Evolutionary conservation across 345 rosid species (phyloP).

Genomic region (Ceriops decandra): DNA sequence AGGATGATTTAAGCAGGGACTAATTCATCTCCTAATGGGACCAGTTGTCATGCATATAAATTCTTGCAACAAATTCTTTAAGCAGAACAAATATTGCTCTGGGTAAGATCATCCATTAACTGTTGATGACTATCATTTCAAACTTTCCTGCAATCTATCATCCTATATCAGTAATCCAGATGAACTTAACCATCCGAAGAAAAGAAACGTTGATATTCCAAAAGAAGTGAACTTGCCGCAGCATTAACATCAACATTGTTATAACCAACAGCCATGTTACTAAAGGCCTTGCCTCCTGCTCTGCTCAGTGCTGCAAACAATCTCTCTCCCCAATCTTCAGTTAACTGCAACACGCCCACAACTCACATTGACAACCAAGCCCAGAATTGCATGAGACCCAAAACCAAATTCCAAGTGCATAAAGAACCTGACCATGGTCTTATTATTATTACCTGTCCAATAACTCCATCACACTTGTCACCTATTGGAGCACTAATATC

Average conservation of each 20-base stretch:
- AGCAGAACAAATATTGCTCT: no score
- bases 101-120: no score
- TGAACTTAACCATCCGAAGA: background rate
- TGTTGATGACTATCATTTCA: no score
- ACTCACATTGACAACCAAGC: background rate
- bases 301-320: slow-evolving; percentile 76
- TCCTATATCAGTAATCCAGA: no score
- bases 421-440: background rate
- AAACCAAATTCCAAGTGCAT: background rate
- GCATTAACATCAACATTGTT: slow-evolving; percentile 95
- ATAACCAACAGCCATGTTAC: slow-evolving; percentile 99
- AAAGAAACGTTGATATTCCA: background rate
- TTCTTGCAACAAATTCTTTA: no score
- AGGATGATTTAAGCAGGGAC: no score
- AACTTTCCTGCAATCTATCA: no score
- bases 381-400: background rate
- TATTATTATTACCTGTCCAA: slow-evolving; percentile 66
- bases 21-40: no score
- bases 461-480: slow-evolving; percentile 88
- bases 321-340: slow-evolving; percentile 95
- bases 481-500: slow-evolving; percentile 84
- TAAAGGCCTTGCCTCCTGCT: slow-evolving; percentile 92
- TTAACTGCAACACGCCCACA: slow-evolving; percentile 47
- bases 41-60: no score
- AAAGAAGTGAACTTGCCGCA: slow-evolving; percentile 48